Percentiles rank a stretch among this genome's conserved stretches.
These are phyloP conservation scores for Hypoxylon crocopeplum DNA, from an alignment of 495 filamentous ascomycete genomes.

Conservation along the genomic window DNA sequence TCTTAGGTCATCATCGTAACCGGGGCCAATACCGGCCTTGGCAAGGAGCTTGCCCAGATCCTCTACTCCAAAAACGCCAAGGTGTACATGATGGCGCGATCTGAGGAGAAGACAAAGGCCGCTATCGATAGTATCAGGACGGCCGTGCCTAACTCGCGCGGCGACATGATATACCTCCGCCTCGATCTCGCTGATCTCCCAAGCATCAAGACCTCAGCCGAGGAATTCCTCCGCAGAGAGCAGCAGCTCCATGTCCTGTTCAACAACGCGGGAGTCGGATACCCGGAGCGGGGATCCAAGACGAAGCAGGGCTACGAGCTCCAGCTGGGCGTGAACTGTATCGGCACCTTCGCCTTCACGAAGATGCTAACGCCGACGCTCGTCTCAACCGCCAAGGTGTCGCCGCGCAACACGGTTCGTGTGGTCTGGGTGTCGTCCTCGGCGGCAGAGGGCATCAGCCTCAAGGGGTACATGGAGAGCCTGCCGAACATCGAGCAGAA, in stretches of 20 bases:
- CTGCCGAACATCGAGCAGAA: conserved; percentile 11
- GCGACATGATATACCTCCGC: conserved; percentile 32
- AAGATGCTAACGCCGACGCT: conserved; percentile 49
- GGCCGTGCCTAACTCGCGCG: conserved; percentile 31
- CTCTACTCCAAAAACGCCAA: conserved; percentile 56
- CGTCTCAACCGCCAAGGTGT: conserved; percentile 34
- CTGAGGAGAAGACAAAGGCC: conserved; percentile 39
- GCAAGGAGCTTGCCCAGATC: conserved; percentile 52
- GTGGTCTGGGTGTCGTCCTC: conserved; percentile 53
- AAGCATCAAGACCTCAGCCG: conserved; percentile 34
- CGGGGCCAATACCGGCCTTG: conserved; percentile 55
- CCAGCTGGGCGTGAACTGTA: conserved; percentile 48
- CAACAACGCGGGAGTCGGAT: conserved; percentile 49
- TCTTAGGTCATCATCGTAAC: conserved; percentile 54
- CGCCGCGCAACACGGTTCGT: conserved; percentile 44
- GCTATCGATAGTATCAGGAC: conserved; percentile 38
- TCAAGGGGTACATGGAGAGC: conserved; percentile 18
- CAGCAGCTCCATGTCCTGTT: conserved; percentile 37
- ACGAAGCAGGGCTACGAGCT: conserved; percentile 47
- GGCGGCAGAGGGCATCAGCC: conserved; percentile 34
- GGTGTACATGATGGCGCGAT: conserved; percentile 61
- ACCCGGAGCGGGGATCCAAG: conserved; percentile 13
- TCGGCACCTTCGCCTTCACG: conserved; percentile 48
- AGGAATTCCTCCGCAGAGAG: conserved; percentile 34
- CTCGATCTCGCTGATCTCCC: conserved; percentile 43